phyloP scores from a whole-genome alignment of 192 early-diverging fungal species.

The Coemansia sp. region DNA sequence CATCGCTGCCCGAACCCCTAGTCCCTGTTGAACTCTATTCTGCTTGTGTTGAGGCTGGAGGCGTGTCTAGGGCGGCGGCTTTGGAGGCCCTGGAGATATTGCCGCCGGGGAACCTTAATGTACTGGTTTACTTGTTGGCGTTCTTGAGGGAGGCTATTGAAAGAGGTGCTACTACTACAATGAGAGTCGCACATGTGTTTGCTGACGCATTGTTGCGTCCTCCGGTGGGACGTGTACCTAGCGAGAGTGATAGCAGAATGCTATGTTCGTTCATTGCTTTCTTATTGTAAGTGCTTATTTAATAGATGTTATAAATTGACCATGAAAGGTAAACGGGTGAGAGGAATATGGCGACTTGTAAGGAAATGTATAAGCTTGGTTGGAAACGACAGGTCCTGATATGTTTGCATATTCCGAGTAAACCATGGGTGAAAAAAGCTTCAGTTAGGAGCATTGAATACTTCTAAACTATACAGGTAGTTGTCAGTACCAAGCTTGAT shows the following conservation, averaged over 20 bases:
- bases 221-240: conserved; percentile 3
- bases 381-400: too few species aligned
- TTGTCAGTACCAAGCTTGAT: too few species aligned
- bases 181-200: conserved; percentile 40
- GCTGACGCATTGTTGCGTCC: conserved; percentile 33
- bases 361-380: not conserved
- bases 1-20: conserved; percentile 72
- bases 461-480: too few species aligned
- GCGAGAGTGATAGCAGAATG: conserved; percentile 4
- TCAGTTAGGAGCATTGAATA: too few species aligned
- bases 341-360: not conserved
- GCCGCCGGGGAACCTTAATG: conserved; percentile 70
- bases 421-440: too few species aligned
- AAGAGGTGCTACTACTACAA: conserved; percentile 34
- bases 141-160: conserved; percentile 70
- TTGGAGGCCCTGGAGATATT: conserved; percentile 62
- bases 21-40: conserved; percentile 67
- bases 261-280: conserved; percentile 20
- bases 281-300: conserved; percentile 18
- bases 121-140: conserved; percentile 77
- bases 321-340: not conserved
- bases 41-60: conserved; percentile 64
- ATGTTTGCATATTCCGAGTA: too few species aligned
- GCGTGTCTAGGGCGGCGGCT: conserved; percentile 41
- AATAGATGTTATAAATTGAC: not conserved